These are phyloP conservation scores for Suhomyces terraborum DNA, from an alignment of 1,139 yeast species.

Conservation along the genomic window DNA sequence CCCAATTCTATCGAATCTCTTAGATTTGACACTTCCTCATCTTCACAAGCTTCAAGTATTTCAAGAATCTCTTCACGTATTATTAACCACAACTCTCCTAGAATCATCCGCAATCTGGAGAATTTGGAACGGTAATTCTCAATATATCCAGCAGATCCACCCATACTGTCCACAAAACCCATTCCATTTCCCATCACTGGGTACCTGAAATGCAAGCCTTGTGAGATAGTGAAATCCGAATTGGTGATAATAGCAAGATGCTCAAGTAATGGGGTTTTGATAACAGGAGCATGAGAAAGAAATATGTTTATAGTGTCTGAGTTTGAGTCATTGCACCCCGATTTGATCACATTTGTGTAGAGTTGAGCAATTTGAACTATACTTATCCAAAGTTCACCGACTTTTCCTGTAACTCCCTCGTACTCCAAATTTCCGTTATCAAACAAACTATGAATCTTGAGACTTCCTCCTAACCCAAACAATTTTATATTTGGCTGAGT, in stretches of 20 bases:
- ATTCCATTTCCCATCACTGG: conserved; percentile 73
- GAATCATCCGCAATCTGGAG: conserved; percentile 60
- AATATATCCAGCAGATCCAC: conserved; percentile 42
- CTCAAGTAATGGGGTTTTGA: conserved; percentile 64
- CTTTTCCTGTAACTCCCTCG: conserved; percentile 50
- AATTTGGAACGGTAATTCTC: conserved; percentile 65
- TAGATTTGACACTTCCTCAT: conserved; percentile 7
- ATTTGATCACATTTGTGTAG: conserved; percentile 19
- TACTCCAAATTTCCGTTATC: conserved; percentile 56
- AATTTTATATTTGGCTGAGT: conserved; percentile 51
- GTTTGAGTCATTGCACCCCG: background rate
- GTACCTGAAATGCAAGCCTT: conserved; percentile 72
- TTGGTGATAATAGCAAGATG: conserved; percentile 68
- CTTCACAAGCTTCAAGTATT: conserved; percentile 30
- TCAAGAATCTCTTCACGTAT: conserved; percentile 54
- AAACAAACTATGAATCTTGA: conserved; percentile 67
- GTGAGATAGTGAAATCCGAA: conserved; percentile 72
- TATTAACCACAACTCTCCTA: conserved; percentile 65
- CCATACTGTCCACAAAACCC: conserved; percentile 56
- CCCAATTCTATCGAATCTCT: conserved; percentile 49
- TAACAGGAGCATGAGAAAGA: conserved; percentile 67
- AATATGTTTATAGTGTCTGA: conserved; percentile 57
- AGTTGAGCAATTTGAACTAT: conserved; percentile 68
- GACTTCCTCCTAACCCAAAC: conserved; percentile 73
- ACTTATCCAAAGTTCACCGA: conserved; percentile 77